Percentiles rank a stretch among this genome's conserved stretches.
phyloP scores from a whole-genome alignment of 2,329 filamentous ascomycete genomes.

The Curvularia spicifera region DNA sequence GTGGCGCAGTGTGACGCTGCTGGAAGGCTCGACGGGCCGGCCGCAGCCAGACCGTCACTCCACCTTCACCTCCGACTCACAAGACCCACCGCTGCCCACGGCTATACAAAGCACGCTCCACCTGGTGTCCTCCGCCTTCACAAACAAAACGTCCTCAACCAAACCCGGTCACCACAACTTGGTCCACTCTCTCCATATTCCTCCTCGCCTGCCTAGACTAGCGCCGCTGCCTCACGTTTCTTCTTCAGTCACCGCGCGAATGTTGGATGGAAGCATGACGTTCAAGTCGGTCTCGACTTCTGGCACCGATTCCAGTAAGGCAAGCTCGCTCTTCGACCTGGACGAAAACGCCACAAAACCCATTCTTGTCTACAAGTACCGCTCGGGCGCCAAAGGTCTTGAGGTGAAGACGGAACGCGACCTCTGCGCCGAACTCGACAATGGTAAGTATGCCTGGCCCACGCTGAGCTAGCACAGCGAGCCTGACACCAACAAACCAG shows the following conservation, averaged over 20 bases:
- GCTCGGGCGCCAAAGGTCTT: conserved; percentile 48
- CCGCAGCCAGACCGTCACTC: conserved; percentile 33
- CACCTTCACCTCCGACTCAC: conserved; percentile 36
- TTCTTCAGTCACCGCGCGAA: conserved; percentile 16
- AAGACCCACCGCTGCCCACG: conserved; percentile 30
- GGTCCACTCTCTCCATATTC: conserved; percentile 16
- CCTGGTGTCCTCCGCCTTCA: conserved; percentile 23
- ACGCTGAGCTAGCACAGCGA: conserved; percentile 6
- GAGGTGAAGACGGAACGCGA: conserved; percentile 54
- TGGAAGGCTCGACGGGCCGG: conserved; percentile 18
- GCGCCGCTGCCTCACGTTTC: conserved; percentile 32
- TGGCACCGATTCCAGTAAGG: conserved; percentile 44
- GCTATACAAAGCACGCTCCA: conserved; percentile 43
- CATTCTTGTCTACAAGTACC: conserved; percentile 56
- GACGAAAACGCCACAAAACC: conserved; percentile 52
- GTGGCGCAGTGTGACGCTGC: conserved; percentile 36
- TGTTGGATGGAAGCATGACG: conserved; percentile 43
- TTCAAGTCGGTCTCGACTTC: conserved; percentile 55
- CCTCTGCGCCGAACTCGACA: conserved; percentile 50
- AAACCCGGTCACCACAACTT: conserved; percentile 9
- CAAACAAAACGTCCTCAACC: conserved; percentile 25
- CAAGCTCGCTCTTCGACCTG: conserved; percentile 53
- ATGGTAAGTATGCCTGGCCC: conserved; percentile 35
- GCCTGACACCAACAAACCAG: conserved; percentile 41
- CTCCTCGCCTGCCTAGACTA: conserved; percentile 2